Evolutionary conservation across 192 early-diverging fungal genomes (phyloP).

Genomic region (Diversispora epigaea): DNA sequence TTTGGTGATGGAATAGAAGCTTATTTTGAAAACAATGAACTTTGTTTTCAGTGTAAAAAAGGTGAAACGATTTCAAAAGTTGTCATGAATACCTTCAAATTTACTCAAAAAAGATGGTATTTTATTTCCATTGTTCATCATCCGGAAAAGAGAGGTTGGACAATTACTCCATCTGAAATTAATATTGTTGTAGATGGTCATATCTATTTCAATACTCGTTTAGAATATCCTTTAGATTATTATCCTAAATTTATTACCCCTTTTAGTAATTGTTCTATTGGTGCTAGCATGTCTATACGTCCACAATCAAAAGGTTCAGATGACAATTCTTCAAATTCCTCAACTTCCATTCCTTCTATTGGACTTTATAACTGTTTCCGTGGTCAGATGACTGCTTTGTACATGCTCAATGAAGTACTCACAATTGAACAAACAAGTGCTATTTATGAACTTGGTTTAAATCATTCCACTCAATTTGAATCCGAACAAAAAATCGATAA

Average conservation of each 20-base stretch:
- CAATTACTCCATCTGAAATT: slow-evolving; percentile 12
- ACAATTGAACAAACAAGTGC: slow-evolving; percentile 9
- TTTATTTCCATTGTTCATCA: slow-evolving; percentile 23
- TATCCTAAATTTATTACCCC: not conserved
- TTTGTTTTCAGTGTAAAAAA: slow-evolving; percentile 15
- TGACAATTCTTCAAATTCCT: not conserved
- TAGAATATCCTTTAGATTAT: slow-evolving; percentile 22
- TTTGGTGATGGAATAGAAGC: slow-evolving; percentile 26
- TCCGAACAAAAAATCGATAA: not conserved
- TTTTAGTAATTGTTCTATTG: slow-evolving; percentile 29
- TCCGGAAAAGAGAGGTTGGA: slow-evolving; percentile 20
- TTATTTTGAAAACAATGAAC: slow-evolving; percentile 29
- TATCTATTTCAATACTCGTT: slow-evolving; percentile 6
- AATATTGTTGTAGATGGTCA: slow-evolving; percentile 16
- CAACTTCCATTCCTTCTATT: not conserved
- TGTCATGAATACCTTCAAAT: slow-evolving; percentile 20
- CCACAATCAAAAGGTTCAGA: not conserved
- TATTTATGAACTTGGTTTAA: slow-evolving; percentile 16
- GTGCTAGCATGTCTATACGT: not conserved
- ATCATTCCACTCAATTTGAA: slow-evolving; percentile 9
- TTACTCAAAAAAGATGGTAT: slow-evolving; percentile 26
- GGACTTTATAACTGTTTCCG: slow-evolving; percentile 21
- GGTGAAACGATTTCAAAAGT: not conserved
- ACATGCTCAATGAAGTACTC: slow-evolving; percentile 15
- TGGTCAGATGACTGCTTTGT: slow-evolving; percentile 28